Conservation (phyloP, 176 grass and related monocot genomes). For the Bothriochloa decipiens region DNA sequence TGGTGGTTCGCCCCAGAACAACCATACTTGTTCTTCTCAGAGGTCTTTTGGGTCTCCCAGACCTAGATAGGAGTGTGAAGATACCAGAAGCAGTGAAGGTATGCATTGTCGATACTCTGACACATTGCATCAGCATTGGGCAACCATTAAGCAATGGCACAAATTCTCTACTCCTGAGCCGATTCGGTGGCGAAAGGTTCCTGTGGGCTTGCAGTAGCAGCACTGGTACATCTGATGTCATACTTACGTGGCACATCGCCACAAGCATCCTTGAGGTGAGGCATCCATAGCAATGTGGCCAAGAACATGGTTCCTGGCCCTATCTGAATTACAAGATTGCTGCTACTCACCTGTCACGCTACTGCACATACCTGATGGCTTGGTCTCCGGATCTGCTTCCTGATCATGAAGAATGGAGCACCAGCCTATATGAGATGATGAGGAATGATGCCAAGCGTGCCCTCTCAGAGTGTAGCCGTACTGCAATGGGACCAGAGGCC, state of each 20-base stretch:
- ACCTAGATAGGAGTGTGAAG: background rate
- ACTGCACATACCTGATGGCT: constrained; percentile 1
- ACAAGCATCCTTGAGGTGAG: constrained; percentile 31
- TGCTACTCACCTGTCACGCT: background rate
- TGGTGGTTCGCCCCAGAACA: background rate
- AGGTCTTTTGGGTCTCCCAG: background rate
- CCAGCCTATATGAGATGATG: background rate
- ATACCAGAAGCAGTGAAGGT: background rate
- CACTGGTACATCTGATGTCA: background rate
- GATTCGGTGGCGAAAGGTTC: background rate
- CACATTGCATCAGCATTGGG: background rate
- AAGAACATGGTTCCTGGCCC: background rate
- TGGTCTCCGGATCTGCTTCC: background rate
- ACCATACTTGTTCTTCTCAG: background rate
- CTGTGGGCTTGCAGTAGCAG: background rate
- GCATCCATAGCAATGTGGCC: background rate
- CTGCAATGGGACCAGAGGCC: background rate
- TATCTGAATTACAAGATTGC: background rate
- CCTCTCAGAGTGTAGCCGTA: background rate
- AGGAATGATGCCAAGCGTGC: background rate
- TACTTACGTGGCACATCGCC: constrained; percentile 35
- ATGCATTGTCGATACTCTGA: background rate
- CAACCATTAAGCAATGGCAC: background rate
- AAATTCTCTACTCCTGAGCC: background rate
- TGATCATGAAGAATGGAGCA: constrained; percentile 24